Evolutionary conservation across 331 rosid species (phyloP), one percentile per base, ranked within the genome.

Genomic region (Acacia concinna): DNA sequence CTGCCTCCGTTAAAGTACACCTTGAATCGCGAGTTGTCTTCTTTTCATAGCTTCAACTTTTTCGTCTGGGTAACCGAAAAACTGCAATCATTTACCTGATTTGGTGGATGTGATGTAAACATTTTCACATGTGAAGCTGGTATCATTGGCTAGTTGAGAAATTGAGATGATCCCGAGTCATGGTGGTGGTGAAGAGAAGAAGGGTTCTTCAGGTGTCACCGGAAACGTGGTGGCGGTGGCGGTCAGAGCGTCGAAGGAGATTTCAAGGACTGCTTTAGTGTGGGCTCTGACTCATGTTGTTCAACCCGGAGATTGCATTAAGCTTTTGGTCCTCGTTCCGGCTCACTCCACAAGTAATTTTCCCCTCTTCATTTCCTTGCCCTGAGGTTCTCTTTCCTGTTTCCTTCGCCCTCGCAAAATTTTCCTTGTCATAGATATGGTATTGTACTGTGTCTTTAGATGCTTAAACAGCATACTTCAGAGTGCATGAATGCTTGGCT

Each of bases 231-330:
- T 96, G 82, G 91, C 91, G 77, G 99, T 96, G 77, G 99, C 97
- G 35, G 90, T 96, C 15, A 91, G 86, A 81, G 99, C 96, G 60
- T 88, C 94, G 1, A 93, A 79, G 86, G 98, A 89, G 74, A 90
- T 96, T 77, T 79, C 98, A 35, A 96, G 79, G 76, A 82, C 84
- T 44, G 96, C 90, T 83, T 85, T 96, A 83, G 87, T 91, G 41
- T 96, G 99, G 99, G 98, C 99, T 85, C 78, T 96, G 91, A 91
- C 98, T 84, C 99, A 93, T 89, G 92, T 96, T 79, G 98, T 89
- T 82, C 98, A 90, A 78, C 98, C 97, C 27, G 99, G 96, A n/a
- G 99, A 96, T 90, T 89, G 78, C 87, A 86, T 96, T 76, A 96
- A 91, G 91, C 88, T 96, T 37, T 84, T 96, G 82, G 94, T 91